These are phyloP conservation scores for Clarireedia sp. DNA, from an alignment of 2,329 filamentous ascomycete genomes.

Conservation along the genomic window DNA sequence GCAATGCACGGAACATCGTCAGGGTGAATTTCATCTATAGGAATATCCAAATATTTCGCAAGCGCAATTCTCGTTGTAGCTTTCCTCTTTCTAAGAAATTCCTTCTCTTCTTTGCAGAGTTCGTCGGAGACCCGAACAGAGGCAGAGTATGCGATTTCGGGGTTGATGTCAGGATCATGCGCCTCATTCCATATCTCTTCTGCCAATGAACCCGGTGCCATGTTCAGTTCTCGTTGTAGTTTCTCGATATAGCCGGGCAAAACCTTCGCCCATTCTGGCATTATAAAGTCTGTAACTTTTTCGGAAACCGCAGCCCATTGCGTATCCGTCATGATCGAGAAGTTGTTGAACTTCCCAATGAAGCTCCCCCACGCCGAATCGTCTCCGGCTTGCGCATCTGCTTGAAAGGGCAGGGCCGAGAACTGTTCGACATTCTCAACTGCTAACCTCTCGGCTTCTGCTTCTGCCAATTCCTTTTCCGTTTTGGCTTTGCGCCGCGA, in stretches of 20 bases:
- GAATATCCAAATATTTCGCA: constrained; percentile 71
- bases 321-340: constrained; percentile 46
- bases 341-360: constrained; percentile 26
- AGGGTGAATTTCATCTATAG: constrained; percentile 75
- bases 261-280: constrained; percentile 74
- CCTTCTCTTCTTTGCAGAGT: constrained; percentile 75
- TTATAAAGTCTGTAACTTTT: constrained; percentile 54
- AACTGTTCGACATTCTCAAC: constrained; percentile 21
- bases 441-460: constrained; percentile 18
- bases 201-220: constrained; percentile 79
- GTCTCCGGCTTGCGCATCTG: constrained; percentile 14
- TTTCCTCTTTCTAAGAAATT: constrained; percentile 63
- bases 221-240: constrained; percentile 78
- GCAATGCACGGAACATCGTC: constrained; percentile 92
- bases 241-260: constrained; percentile 73
- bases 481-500: constrained; percentile 20
- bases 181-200: constrained; percentile 93
- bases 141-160: constrained; percentile 78
- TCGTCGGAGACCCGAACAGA: constrained; percentile 72
- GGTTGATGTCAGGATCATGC: constrained; percentile 73
- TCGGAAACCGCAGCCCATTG: constrained; percentile 49
- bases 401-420: constrained; percentile 21
- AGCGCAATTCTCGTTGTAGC: constrained; percentile 63
- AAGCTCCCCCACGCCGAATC: constrained; percentile 28
- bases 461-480: constrained; percentile 13